These are phyloP conservation scores for Selaginella moellendorffii DNA, from an alignment of 75 land plant species.

Conservation along the genomic window DNA sequence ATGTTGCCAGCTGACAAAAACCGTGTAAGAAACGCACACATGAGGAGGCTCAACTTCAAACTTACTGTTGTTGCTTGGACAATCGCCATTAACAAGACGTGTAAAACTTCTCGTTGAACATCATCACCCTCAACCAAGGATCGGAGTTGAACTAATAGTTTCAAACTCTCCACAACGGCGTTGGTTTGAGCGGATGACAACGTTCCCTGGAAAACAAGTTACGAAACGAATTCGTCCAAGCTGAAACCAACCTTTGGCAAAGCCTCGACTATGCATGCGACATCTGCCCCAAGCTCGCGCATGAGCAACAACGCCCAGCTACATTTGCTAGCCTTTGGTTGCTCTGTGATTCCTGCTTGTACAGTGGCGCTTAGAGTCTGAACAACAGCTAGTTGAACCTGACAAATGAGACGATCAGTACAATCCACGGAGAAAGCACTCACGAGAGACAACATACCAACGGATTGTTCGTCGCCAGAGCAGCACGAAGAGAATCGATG, in stretches of 20 bases:
- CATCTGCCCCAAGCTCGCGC: constrained; percentile 45
- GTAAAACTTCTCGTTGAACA: constrained; percentile 33
- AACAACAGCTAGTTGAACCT: constrained; percentile 64
- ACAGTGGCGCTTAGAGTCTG: constrained; percentile 43
- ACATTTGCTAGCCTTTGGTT: constrained; percentile 19
- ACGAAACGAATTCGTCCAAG: background rate
- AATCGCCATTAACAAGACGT: constrained; percentile 54
- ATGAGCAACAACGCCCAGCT: constrained; percentile 35
- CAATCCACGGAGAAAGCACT: too few species aligned
- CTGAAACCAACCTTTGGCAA: constrained; percentile 61
- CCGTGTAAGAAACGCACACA: background rate
- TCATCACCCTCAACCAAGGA: constrained; percentile 46
- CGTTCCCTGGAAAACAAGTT: constrained; percentile 40
- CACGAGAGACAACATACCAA: constrained; percentile 25
- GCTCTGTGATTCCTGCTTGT: constrained; percentile 36
- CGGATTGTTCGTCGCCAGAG: constrained; percentile 25
- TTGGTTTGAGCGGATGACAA: constrained; percentile 33
- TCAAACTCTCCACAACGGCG: constrained; percentile 53
- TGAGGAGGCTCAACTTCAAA: constrained; percentile 18
- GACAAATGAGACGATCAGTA: too few species aligned
- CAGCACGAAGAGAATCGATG: constrained; percentile 22
- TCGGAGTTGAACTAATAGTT: constrained; percentile 53
- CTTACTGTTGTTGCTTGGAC: constrained; percentile 47
- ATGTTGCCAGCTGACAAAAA: constrained; percentile 35
- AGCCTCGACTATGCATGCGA: constrained; percentile 34